These are phyloP conservation scores for Imleria badia DNA, from an alignment of 768 basidiomycete genomes.

Conservation along the genomic window DNA sequence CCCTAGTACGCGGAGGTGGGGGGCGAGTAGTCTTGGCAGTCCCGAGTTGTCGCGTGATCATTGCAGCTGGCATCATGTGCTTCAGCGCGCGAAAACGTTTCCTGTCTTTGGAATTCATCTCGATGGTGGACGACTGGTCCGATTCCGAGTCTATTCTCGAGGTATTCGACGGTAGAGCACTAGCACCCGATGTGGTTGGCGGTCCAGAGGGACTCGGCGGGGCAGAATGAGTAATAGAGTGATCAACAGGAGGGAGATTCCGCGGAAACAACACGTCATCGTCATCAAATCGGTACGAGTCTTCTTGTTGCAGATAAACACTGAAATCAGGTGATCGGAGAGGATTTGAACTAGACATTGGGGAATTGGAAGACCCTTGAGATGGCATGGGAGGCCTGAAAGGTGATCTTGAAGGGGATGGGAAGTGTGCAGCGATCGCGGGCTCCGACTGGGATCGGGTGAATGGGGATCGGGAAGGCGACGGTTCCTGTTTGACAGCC, in stretches of 20 bases:
- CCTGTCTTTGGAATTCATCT: slow-evolving; percentile 32
- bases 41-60: slow-evolving; percentile 41
- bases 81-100: slow-evolving; percentile 39
- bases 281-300: slow-evolving; percentile 12
- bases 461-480: slow-evolving; percentile 1
- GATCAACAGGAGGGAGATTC: slow-evolving; percentile 5
- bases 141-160: slow-evolving; percentile 21
- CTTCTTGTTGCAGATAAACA: slow-evolving; percentile 16
- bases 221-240: not conserved
- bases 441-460: slow-evolving; percentile 14
- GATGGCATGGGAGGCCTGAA: not conserved
- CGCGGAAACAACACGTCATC: not conserved
- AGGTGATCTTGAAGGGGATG: slow-evolving; percentile 6
- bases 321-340: slow-evolving; percentile 13
- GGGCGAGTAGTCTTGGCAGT: slow-evolving; percentile 11
- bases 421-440: slow-evolving; percentile 1
- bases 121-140: slow-evolving; percentile 9
- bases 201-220: slow-evolving; percentile 18
- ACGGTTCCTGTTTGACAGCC: slow-evolving; percentile 6
- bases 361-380: slow-evolving; percentile 13
- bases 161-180: slow-evolving; percentile 15
- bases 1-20: slow-evolving; percentile 9
- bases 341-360: not conserved
- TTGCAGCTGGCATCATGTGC: slow-evolving; percentile 55
- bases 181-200: slow-evolving; percentile 18